Conservation (phyloP, 2,329 filamentous ascomycete genomes). For the Colletotrichum godetiae region DNA sequence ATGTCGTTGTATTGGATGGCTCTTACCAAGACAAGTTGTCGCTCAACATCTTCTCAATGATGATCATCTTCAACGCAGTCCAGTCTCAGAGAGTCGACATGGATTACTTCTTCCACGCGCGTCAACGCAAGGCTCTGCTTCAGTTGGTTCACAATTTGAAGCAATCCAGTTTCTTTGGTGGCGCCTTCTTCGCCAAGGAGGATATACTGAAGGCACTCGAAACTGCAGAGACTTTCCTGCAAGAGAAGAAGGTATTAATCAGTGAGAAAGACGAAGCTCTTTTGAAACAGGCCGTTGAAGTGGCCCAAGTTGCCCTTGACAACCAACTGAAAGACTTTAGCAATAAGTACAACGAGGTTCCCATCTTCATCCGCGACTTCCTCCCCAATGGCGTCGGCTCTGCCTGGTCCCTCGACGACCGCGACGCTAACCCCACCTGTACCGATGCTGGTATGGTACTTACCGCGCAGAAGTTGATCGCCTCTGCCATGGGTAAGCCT, state of each 20-base stretch:
- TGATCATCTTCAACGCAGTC: constrained; percentile 86
- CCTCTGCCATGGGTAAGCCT: constrained; percentile 55
- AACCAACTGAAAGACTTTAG: constrained; percentile 75
- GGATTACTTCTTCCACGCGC: constrained; percentile 90
- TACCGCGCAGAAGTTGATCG: constrained; percentile 63
- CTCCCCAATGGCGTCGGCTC: constrained; percentile 65
- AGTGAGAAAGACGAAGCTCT: constrained; percentile 68
- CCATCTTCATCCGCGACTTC: constrained; percentile 76
- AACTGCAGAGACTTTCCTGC: constrained; percentile 75
- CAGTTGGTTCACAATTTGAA: constrained; percentile 82
- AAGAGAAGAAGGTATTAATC: constrained; percentile 69
- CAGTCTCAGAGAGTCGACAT: constrained; percentile 85
- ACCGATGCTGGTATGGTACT: constrained; percentile 63
- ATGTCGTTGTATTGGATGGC: constrained; percentile 79
- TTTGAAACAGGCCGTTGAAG: constrained; percentile 72
- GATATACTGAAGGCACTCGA: constrained; percentile 75
- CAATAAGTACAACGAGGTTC: constrained; percentile 80
- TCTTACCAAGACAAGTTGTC: constrained; percentile 87
- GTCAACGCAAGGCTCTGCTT: constrained; percentile 74
- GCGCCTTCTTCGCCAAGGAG: constrained; percentile 75
- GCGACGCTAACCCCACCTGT: constrained; percentile 60
- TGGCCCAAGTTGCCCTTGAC: constrained; percentile 68
- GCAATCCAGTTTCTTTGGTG: constrained; percentile 86
- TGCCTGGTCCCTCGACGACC: constrained; percentile 75
- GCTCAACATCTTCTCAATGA: constrained; percentile 85